Percentiles rank a stretch among this genome's conserved stretches.
Evolutionary conservation across 352 stramenopile species (phyloP).

Genomic region (Saprolegnia diclina): DNA sequence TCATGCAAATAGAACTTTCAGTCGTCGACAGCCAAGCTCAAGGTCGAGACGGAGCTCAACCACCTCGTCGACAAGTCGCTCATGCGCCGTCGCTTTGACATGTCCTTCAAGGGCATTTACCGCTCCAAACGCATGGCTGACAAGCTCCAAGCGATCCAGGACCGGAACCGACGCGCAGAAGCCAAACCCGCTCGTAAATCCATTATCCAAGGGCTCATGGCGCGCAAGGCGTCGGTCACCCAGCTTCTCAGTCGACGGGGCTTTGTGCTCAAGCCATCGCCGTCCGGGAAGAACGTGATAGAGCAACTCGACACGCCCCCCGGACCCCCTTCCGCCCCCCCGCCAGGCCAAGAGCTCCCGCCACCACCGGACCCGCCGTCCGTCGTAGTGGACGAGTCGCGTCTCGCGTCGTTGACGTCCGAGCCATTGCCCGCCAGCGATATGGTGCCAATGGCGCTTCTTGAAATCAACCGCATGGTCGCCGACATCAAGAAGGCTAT

Average conservation of each 20-base stretch:
- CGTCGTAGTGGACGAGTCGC: background rate
- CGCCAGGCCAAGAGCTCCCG: background rate
- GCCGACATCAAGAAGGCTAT: conserved; percentile 47
- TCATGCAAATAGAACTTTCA: conserved; percentile 58
- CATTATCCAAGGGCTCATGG: background rate
- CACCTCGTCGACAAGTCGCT: conserved; percentile 73
- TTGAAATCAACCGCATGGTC: conserved; percentile 65
- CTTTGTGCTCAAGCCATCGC: background rate
- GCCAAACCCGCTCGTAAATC: background rate
- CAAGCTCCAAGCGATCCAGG: conserved; percentile 77
- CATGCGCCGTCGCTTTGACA: conserved; percentile 71
- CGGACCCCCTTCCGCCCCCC: no score
- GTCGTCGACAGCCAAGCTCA: conserved; percentile 58
- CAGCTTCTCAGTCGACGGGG: background rate
- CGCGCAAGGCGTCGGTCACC: background rate
- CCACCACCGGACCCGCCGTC: background rate
- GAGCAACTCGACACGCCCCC: no score
- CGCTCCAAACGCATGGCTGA: conserved; percentile 70
- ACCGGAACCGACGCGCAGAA: conserved; percentile 35
- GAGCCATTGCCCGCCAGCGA: conserved; percentile 28
- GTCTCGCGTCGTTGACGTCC: background rate
- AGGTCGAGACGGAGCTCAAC: conserved; percentile 69
- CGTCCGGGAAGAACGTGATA: background rate
- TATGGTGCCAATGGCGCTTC: conserved; percentile 46
- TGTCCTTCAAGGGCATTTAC: conserved; percentile 70